Percentiles rank a stretch among this genome's conserved stretches.
Conservation (phyloP, 192 early-diverging fungal species). For the Rhizophlyctis rosea region DNA sequence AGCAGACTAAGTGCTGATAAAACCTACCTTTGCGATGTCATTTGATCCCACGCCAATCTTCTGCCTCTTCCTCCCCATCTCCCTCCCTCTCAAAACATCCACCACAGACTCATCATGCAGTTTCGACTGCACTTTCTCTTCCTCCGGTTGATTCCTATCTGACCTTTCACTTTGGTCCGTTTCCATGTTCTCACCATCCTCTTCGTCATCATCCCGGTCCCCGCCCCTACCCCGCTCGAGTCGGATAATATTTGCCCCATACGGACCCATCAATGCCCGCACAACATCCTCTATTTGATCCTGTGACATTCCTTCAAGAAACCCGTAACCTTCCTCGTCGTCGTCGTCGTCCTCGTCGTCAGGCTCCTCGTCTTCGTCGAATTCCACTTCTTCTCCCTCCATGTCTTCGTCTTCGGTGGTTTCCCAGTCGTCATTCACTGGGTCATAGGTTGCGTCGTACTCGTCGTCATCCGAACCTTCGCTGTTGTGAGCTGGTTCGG, state of each 20-base stretch:
- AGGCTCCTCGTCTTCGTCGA: constrained; percentile 24
- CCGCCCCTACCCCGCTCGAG: background rate
- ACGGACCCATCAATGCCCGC: background rate
- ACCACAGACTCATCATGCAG: too few relatives aligned
- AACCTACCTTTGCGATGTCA: constrained; percentile 16
- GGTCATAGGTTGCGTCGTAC: too few relatives aligned
- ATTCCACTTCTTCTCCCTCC: constrained; percentile 10
- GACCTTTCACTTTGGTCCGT: constrained; percentile 10
- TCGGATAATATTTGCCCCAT: background rate
- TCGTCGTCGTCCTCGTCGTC: constrained; percentile 16
- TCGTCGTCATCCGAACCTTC: too few relatives aligned
- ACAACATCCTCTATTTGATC: background rate
- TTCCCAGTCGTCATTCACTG: background rate
- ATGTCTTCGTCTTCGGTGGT: constrained; percentile 8
- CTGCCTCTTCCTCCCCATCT: constrained; percentile 16
- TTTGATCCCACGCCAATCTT: constrained; percentile 20
- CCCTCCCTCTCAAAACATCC: constrained; percentile 9
- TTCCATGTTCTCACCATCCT: background rate
- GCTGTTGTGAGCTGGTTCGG: too few relatives aligned
- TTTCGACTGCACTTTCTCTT: too few relatives aligned
- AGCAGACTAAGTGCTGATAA: background rate
- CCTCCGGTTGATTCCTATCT: too few relatives aligned
- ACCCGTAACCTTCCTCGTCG: constrained; percentile 26
- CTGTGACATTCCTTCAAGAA: constrained; percentile 7
- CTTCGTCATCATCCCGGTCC: background rate